Conservation (phyloP, 2,329 filamentous ascomycete species). For the Penicillium italicum region DNA sequence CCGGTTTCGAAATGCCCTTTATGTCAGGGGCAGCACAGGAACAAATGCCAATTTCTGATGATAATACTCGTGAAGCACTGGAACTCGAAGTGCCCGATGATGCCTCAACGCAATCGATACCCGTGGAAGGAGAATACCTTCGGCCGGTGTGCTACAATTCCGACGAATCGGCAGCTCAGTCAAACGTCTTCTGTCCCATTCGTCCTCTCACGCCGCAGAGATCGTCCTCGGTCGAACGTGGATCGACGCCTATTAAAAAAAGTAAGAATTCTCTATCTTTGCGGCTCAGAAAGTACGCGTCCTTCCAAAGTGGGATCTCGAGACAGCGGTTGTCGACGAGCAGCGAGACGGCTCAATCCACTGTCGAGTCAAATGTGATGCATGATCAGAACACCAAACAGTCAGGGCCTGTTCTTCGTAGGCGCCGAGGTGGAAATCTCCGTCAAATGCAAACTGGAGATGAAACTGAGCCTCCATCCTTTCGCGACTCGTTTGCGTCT, state of each 20-base stretch:
- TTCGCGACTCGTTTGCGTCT: conserved; percentile 38
- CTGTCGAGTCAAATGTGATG: conserved; percentile 12
- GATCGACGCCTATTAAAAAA: conserved; percentile 21
- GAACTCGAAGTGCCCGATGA: neutral
- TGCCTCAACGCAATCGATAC: conserved; percentile 23
- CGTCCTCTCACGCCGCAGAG: conserved; percentile 20
- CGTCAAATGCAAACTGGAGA: conserved; percentile 64
- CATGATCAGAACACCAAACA: conserved; percentile 24
- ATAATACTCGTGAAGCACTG: neutral
- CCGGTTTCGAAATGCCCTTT: conserved; percentile 39
- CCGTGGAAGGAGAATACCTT: conserved; percentile 26
- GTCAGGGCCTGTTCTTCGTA: conserved; percentile 57
- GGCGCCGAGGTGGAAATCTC: conserved; percentile 72
- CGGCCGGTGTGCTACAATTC: conserved; percentile 32
- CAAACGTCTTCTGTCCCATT: conserved; percentile 17
- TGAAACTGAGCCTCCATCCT: conserved; percentile 51
- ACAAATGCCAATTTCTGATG: neutral
- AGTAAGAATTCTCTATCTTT: conserved; percentile 31
- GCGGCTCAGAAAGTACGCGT: conserved; percentile 44
- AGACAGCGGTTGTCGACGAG: conserved; percentile 27
- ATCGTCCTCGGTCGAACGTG: conserved; percentile 30
- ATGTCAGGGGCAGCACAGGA: conserved; percentile 39
- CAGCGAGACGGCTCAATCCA: conserved; percentile 23
- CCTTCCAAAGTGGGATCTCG: conserved; percentile 43
- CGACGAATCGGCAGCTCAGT: conserved; percentile 9